phyloP scores from a whole-genome alignment of 73 alveolate genomes.

The Symbiodinium natans region DNA sequence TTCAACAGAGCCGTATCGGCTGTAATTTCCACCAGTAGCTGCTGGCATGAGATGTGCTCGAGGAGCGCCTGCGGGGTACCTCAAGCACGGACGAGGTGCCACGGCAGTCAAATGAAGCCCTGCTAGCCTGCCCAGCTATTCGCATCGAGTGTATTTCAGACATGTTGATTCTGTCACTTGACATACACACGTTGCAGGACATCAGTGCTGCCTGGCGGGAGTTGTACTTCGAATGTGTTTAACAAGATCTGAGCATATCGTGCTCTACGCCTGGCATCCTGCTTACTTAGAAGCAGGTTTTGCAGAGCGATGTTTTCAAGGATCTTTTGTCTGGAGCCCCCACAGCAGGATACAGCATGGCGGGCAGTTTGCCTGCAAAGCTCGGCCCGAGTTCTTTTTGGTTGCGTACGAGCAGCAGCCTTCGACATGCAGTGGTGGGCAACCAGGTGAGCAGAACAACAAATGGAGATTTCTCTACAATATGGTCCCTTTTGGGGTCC shows the following conservation, averaged over 20 bases:
- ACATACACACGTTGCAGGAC: background rate
- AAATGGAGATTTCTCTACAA: background rate
- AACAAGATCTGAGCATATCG: background rate
- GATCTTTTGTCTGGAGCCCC: too few relatives aligned
- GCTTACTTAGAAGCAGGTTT: background rate
- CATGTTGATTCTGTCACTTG: background rate
- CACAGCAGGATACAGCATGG: too few relatives aligned
- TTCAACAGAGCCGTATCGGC: too few relatives aligned
- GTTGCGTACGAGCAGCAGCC: background rate
- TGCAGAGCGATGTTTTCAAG: background rate
- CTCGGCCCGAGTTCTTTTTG: background rate
- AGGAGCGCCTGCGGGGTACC: background rate
- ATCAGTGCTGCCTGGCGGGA: constrained; percentile 51
- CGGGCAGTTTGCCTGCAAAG: too few relatives aligned
- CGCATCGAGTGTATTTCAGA: background rate
- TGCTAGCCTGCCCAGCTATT: background rate
- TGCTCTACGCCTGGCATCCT: background rate
- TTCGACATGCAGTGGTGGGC: background rate
- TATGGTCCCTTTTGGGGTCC: too few relatives aligned
- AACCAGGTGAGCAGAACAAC: background rate
- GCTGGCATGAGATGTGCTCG: background rate
- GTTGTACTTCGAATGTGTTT: constrained; percentile 23
- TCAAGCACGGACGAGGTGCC: background rate
- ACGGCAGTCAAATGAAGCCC: background rate
- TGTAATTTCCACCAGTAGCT: background rate